Conservation (phyloP, 495 filamentous ascomycete species). For the Hamigera avellanea region DNA sequence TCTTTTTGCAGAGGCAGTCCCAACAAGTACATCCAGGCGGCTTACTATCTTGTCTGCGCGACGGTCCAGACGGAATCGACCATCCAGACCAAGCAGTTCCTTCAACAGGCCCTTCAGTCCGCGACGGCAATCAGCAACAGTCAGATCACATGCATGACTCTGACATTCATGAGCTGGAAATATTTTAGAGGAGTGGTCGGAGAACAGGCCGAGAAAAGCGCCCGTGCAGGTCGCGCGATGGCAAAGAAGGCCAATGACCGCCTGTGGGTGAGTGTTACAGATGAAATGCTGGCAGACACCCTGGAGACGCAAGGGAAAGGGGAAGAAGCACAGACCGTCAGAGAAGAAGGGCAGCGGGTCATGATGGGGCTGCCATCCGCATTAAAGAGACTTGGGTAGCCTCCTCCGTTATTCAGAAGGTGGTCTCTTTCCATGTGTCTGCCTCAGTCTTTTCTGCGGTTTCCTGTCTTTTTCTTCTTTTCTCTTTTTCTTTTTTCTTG, state of each 20-base stretch:
- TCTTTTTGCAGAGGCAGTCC: slow-evolving; percentile 54
- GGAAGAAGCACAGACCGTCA: slow-evolving; percentile 43
- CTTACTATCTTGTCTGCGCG: slow-evolving; percentile 67
- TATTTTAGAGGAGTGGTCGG: slow-evolving; percentile 82
- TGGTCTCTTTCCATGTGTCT: too few relatives aligned
- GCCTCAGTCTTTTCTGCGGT: slow-evolving; percentile 4
- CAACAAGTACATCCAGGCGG: slow-evolving; percentile 63
- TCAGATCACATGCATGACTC: slow-evolving; percentile 68
- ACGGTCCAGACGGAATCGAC: slow-evolving; percentile 47
- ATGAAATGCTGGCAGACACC: slow-evolving; percentile 66
- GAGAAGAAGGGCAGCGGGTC: slow-evolving; percentile 32
- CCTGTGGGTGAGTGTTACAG: slow-evolving; percentile 78
- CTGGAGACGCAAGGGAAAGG: slow-evolving; percentile 59
- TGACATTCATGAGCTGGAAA: slow-evolving; percentile 73
- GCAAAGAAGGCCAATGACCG: slow-evolving; percentile 63
- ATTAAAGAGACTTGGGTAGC: slow-evolving; percentile 19
- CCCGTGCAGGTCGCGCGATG: slow-evolving; percentile 59
- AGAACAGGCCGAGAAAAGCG: slow-evolving; percentile 84
- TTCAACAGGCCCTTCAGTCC: slow-evolving; percentile 52
- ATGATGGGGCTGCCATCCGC: slow-evolving; percentile 30
- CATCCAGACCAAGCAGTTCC: slow-evolving; percentile 66
- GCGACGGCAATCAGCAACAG: slow-evolving; percentile 45
- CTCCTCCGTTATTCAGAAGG: too few relatives aligned
- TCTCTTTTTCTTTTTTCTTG: slow-evolving; percentile 6
- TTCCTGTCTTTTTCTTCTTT: slow-evolving; percentile 8